Percentiles rank a stretch among this genome's conserved stretches.
phyloP scores from a whole-genome alignment of 495 filamentous ascomycete genomes.

The Lophium mytilinum region DNA sequence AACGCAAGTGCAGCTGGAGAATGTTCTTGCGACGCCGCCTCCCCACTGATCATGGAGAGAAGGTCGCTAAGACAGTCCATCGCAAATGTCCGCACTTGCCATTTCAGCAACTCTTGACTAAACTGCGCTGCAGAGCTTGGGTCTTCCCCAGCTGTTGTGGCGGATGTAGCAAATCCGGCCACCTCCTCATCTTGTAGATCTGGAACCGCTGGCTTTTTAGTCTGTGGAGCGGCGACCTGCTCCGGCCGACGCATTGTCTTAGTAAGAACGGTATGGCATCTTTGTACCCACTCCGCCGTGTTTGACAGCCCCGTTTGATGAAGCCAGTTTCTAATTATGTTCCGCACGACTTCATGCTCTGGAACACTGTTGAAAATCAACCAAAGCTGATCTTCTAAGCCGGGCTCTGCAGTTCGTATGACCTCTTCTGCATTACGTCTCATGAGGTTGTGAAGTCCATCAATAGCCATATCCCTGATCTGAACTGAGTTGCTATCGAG shows the following conservation, averaged over 20 bases:
- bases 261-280: slow-evolving; percentile 80
- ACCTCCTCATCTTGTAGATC: slow-evolving; percentile 95
- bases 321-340: slow-evolving; percentile 84
- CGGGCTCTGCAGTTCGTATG: slow-evolving; percentile 59
- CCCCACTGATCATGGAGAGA: slow-evolving; percentile 63
- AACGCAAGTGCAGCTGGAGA: slow-evolving; percentile 65
- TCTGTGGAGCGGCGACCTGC: slow-evolving; percentile 37
- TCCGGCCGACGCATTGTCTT: slow-evolving; percentile 62
- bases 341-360: slow-evolving; percentile 63
- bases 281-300: slow-evolving; percentile 73
- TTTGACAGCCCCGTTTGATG: slow-evolving; percentile 74
- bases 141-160: slow-evolving; percentile 56
- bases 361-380: slow-evolving; percentile 71
- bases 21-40: slow-evolving; percentile 57
- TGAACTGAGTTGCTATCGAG: slow-evolving; percentile 57
- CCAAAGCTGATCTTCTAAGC: slow-evolving; percentile 89
- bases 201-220: slow-evolving; percentile 46
- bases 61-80: slow-evolving; percentile 88
- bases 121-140: slow-evolving; percentile 48
- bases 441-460: slow-evolving; percentile 91
- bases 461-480: slow-evolving; percentile 71
- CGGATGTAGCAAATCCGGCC: slow-evolving; percentile 77
- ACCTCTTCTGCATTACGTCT: slow-evolving; percentile 79
- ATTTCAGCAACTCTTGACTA: slow-evolving; percentile 81
- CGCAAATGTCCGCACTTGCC: slow-evolving; percentile 93